phyloP scores from a whole-genome alignment of 1,139 yeast genomes.

The Kodamaea sp. region DNA sequence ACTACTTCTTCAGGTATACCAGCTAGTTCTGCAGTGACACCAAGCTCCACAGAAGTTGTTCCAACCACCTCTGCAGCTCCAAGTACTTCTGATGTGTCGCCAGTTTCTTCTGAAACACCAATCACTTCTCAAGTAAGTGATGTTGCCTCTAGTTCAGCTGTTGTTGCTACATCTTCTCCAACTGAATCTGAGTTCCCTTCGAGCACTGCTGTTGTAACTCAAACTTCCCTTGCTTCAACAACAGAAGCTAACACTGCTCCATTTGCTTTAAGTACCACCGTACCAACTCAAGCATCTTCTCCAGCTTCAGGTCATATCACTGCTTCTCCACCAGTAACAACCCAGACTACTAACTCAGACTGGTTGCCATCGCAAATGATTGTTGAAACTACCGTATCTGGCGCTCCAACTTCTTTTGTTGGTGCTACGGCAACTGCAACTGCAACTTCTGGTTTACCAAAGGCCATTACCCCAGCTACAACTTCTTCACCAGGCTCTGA shows the following conservation, averaged over 20 bases:
- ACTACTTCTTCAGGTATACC: conserved; percentile 5
- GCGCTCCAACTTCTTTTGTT: conserved; percentile 30
- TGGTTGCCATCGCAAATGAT: conserved; percentile 54
- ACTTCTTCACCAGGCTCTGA: conserved; percentile 44
- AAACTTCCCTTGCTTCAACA: conserved; percentile 2
- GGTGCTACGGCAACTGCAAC: conserved; percentile 27
- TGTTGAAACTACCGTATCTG: conserved; percentile 25
- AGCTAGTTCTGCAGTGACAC: conserved; percentile 1
- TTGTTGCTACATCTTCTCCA: background rate
- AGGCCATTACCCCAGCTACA: conserved; percentile 58
- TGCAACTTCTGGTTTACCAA: conserved; percentile 56
- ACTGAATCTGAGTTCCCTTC: background rate
- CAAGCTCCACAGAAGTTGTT: conserved; percentile 3
- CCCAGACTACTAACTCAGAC: conserved; percentile 19
- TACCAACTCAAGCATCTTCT: conserved; percentile 1
- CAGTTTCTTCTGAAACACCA: background rate
- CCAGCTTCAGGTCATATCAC: conserved; percentile 3
- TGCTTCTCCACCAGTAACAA: conserved; percentile 5
- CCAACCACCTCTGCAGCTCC: conserved; percentile 7
- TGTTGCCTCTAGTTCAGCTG: background rate
- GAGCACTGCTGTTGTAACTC: conserved; percentile 2
- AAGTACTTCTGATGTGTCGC: background rate
- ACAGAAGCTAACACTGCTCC: conserved; percentile 19
- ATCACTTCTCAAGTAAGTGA: background rate
- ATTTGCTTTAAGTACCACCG: conserved; percentile 6